Base-by-base conservation (phyloP, 2,329 filamentous ascomycete genomes). In the Esteya vermicola region DNA sequence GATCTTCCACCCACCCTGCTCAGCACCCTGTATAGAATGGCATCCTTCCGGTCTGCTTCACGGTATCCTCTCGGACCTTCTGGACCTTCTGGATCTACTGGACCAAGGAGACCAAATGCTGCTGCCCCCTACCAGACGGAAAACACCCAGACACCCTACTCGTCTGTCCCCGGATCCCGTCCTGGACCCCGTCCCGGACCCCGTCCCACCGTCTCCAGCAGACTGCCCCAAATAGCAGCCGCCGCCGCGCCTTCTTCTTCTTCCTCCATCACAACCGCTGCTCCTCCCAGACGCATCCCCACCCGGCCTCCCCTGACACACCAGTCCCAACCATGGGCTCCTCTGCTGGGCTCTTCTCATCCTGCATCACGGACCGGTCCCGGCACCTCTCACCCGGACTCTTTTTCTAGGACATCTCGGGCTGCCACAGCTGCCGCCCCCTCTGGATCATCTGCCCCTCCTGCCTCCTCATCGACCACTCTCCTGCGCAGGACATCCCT, bases 281-380 rank as follows among this genome's bases (percentile, higher is more conserved):
- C 23, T 39, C 3, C 30, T 36, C 5, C 28, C 25, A 6, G 35
- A 38, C 16, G 23, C 36, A 22, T 30, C 48, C n/a, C 49, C 33
- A 36, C 47, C 21, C 57, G 56, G 32, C 58, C 59, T n/a, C 54
- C 56, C 18, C 48, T 65, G 6, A 58, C 56, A 27, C 60, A 64
- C 26, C 61, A 65, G 50, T 58, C 59, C 9, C 65, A 61, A 42
- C 60, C 63, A 46, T 62, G 60, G 58, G 58, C 52, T 27, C 63
- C 60, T 16, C 50, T 53, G 4, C 58, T 50, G 27, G 58, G 54
- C 20, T 52, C 53, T 30, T 9, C 31, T 12, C 27, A 9, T 23
- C n/a, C 4, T 14, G 22, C 14, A 9, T 6, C 30, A 14, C 26
- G 38, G 33, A 25, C 36, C 6, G 18, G 33, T 8, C 19, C 53